These are phyloP conservation scores for Solanum hybrid DNA, from an alignment of 305 asterid species.

Conservation along the genomic window DNA sequence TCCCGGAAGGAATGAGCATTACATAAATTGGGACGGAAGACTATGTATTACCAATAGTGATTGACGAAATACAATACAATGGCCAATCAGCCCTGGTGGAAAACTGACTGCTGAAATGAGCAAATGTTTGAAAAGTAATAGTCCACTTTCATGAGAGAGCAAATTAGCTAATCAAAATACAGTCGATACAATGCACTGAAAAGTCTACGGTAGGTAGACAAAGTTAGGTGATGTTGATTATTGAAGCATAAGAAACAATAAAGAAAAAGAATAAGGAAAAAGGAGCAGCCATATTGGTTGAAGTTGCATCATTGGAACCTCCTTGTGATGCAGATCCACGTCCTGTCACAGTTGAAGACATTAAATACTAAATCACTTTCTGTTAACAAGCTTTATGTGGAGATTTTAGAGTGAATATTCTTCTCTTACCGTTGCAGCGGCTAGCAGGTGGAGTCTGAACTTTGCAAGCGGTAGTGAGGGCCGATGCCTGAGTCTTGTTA, in stretches of 20 bases:
- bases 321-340: conserved; percentile 24
- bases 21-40: background rate
- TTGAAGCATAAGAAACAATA: conserved; percentile 39
- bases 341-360: conserved; percentile 17
- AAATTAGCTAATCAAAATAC: background rate
- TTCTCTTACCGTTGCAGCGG: conserved; percentile 35
- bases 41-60: background rate
- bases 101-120: background rate
- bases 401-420: background rate
- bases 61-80: background rate
- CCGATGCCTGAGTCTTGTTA: conserved; percentile 44
- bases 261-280: conserved; percentile 23
- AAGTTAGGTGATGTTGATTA: conserved; percentile 11
- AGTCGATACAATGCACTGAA: background rate
- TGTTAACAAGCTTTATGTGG: background rate
- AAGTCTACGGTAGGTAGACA: background rate
- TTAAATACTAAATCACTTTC: background rate
- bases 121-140: background rate
- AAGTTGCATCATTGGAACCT: conserved; percentile 25
- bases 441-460: conserved; percentile 50
- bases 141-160: background rate
- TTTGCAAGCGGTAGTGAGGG: conserved; percentile 45
- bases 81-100: background rate
- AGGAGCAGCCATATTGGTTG: conserved; percentile 31
- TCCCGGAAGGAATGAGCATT: background rate